Percentiles rank a stretch among this genome's conserved stretches.
These are phyloP conservation scores for Penicillium oxalicum DNA, from an alignment of 2,329 filamentous ascomycete genomes.

Conservation along the genomic window DNA sequence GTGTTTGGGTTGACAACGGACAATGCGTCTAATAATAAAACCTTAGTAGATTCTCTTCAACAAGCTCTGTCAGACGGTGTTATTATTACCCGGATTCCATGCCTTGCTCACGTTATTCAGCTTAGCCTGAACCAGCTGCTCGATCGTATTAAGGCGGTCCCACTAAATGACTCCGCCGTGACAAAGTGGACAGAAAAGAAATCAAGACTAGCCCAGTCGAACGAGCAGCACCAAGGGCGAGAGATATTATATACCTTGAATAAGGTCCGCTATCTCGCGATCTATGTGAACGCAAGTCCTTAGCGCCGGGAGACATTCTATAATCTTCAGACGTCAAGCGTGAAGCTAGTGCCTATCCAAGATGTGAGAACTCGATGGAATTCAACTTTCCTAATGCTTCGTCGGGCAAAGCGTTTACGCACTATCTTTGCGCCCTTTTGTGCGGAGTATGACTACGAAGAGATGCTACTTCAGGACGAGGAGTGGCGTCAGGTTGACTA, in stretches of 20 bases:
- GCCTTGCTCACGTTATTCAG: conserved; percentile 6
- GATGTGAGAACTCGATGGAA: background rate
- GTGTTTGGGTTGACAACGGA: conserved; percentile 5
- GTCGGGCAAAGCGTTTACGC: background rate
- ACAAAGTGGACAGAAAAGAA: background rate
- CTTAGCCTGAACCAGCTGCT: conserved; percentile 8
- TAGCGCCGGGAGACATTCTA: background rate
- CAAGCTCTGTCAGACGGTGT: background rate
- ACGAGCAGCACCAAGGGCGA: background rate
- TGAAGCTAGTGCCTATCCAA: background rate
- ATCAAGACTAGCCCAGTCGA: background rate
- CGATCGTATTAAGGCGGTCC: conserved; percentile 1
- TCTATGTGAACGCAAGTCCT: background rate
- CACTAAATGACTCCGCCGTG: background rate
- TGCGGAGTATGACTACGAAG: background rate
- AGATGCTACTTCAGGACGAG: background rate
- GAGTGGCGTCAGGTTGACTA: background rate
- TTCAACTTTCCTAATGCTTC: background rate
- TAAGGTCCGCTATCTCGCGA: background rate
- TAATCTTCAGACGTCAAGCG: background rate
- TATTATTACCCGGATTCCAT: conserved; percentile 3
- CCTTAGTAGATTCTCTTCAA: conserved; percentile 1
- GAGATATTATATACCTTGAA: background rate
- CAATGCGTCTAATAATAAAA: conserved; percentile 8
- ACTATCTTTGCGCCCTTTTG: background rate